Base-by-base conservation (phyloP, 371 early-diverging fungal genomes). In the Syncephalastrum sp. region DNA sequence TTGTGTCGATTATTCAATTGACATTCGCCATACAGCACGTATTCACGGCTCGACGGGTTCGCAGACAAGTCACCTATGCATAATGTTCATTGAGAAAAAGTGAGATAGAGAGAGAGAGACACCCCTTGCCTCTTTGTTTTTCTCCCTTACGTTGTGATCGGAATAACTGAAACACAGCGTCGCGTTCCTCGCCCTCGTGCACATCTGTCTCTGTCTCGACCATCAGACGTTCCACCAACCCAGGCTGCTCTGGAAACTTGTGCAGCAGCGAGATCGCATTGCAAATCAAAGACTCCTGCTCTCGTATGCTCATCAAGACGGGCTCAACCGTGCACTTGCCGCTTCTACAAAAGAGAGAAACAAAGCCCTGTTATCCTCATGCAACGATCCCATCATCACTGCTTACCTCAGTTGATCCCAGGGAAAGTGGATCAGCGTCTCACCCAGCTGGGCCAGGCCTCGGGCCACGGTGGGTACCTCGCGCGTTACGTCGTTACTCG, bases 221-320 rank as follows among this genome's bases (percentile, higher is more conserved):
- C 19, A 91, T 44, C 24, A 92, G 59, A 25, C 82, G 65, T 41
- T 88, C 83, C 0, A 91, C 88, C 21, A 91, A 69, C 21, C 66
- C 60, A 52, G 82, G 74, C 59, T 91, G 92, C n/a, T 67, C 73
- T 3, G 92, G 91, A 42, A 92, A 73, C 80, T 87, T 85, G 54
- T 82, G 71, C 19, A 86, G 58, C 42, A 89, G 68, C 4, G 88
- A 81, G 47, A 87, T 84, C 6, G 83, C 84, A 41, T 85, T 73
- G 13, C 83, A 83, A 54, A 87, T 77, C 43, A 71, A 57, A 7
- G 85, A 70, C 63, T 90, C 90, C 41, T 82, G 69, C 17, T 79
- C 69, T 44, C 82, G 72, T 50, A 90, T 65, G n/a, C 63, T 66
- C 5, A 70, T 70, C 42, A 86, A 53, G 6, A 89, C 53, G 5